Base-by-base conservation (phyloP, 441 rosid species). In the Aquilaria agallochum region DNA sequence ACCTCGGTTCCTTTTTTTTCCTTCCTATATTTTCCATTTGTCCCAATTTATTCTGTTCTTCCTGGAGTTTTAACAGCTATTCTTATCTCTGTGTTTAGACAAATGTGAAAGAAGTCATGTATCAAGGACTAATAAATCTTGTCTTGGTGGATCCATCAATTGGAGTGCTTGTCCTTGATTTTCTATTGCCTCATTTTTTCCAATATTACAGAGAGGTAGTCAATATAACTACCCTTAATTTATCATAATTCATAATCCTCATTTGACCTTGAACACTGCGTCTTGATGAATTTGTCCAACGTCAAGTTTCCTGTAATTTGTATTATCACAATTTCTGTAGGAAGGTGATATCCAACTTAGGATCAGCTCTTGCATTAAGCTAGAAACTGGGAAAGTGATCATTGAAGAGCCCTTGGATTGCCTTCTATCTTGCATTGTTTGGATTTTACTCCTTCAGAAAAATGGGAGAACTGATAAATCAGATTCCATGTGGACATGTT, bases 131-230 rank as follows among this genome's bases (percentile, higher is more conserved):
- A 66, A 60, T 84, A 62, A 88, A 83, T 83, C 87, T 90, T 52
- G 86, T 88, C 69, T 64, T 86, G 69, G 74, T 76, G 32, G 94
- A 88, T 62, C 94, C 87, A 56, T 71, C 80, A 33, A 70, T 73
- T 74, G 87, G 80, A 50, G 69, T 72, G 66, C 74, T 76, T 50
- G 87, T 85, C 63, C 58, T 88, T 62, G 94, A 86, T 76, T 80
- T 91, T 73, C 89, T 91, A 62, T 75, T 77, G 82, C 94, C 86
- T 75, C 92, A 88, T 66, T 91, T 86, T 67, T 80, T 86, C 55
- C 77, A 52, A 50, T 84, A 81, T 79, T 84, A 74, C 72, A 75
- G 75, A 73, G 86, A 91, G 97, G 91, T 91, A 80, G 40, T 62
- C 56, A 27, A 20, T 20, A 20, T 20, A 20, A 20, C 27, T 20